Evolutionary conservation across 441 rosid genomes (phyloP), one percentile per base, ranked within the genome.

Genomic region (Adansonia gregorii): DNA sequence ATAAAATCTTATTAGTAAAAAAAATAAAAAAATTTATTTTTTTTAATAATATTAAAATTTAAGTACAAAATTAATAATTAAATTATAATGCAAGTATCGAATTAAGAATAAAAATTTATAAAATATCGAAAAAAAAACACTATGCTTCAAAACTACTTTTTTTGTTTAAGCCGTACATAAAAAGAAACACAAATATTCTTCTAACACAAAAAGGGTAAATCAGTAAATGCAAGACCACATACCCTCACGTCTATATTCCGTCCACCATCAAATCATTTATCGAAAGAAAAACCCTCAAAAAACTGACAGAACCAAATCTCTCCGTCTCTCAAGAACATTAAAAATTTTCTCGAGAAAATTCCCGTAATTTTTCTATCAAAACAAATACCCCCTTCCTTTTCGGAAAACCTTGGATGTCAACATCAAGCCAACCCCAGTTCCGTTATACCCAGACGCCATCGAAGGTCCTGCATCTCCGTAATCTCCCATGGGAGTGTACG

Each of bases 401-500:
- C 78, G 65, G 35, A 31, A 70, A 84, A 61, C 35, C 68, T 61
- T 75, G 75, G 74, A 92, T 92, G 97, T 91, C 93, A 75, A 84
- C 86, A 56, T 91, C 91, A 17, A 90, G 94, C 35, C 98, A 90
- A 78, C 89, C 92, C 2, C 98, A 97, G 87, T 97, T 97, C 82
- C 87, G 99, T 20, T 97, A 94, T 84, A 94, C 99, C 9, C 99
- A 97, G 84, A 93, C 99, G n/a, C 98, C 98, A 48, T 96, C 98
- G 60, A 96, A 96, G 89, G 99, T 96, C 24, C 87, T 96, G 60
- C 98, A 96, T 81, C 91, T 96, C 45, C 89, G 98, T 73, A 96
- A 94, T 86, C 95, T 96, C 4, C 98, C 98, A 0, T 96, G 98
- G 99, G 98, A 96, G 81, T 92, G 99, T 78, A 58, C 86, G 15